Percentiles rank a stretch among this genome's conserved stretches.
Conservation (phyloP, 257 asterid species). For the Osmanthus fragrans region DNA sequence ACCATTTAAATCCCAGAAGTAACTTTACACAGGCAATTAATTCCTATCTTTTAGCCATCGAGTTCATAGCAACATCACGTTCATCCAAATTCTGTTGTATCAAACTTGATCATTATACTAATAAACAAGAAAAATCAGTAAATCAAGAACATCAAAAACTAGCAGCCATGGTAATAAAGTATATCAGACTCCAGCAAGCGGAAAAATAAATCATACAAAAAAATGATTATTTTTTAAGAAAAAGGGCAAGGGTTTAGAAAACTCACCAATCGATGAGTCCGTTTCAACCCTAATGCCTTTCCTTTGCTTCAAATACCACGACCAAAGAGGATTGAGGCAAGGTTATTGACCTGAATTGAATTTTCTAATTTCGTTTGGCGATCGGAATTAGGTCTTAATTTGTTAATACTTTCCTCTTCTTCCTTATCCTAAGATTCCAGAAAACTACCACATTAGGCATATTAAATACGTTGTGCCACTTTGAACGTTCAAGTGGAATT, state of each 20-base stretch:
- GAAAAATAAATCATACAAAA: too few relatives aligned
- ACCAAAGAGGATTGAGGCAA: too few relatives aligned
- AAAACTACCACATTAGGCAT: too few relatives aligned
- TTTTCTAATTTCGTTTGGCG: background rate
- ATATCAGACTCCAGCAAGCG: background rate
- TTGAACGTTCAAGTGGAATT: too few relatives aligned
- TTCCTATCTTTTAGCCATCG: conserved; percentile 14
- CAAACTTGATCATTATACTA: background rate
- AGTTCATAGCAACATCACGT: conserved; percentile 1
- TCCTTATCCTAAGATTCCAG: too few relatives aligned
- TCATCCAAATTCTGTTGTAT: background rate
- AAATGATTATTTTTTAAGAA: too few relatives aligned
- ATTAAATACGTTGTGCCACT: too few relatives aligned
- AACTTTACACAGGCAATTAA: background rate
- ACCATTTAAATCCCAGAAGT: background rate
- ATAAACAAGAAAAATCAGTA: background rate
- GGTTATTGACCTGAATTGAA: background rate
- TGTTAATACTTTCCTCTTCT: too few relatives aligned
- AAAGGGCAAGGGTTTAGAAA: background rate
- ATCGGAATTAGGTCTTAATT: background rate
- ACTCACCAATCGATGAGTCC: background rate
- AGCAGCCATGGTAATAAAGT: background rate
- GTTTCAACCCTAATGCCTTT: too few relatives aligned
- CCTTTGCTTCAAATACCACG: too few relatives aligned
- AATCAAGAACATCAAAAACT: background rate